Conservation (phyloP, 2,329 filamentous ascomycete species). For the Talaromyces pinophilus region DNA sequence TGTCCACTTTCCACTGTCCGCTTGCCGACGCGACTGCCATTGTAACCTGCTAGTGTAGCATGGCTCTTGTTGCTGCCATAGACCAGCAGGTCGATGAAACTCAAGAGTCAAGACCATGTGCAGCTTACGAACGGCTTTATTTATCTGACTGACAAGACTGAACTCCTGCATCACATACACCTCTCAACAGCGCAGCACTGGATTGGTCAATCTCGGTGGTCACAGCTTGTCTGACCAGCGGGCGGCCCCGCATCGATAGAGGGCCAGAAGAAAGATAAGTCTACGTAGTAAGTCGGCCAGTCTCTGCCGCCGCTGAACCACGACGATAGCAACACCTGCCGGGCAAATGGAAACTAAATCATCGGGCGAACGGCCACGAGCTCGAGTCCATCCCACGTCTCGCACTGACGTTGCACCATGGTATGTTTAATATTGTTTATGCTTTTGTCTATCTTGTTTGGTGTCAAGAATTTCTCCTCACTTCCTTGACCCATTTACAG, state of each 20-base stretch:
- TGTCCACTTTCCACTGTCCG: background rate
- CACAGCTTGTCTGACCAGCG: background rate
- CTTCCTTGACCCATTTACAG: background rate
- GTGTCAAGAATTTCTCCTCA: background rate
- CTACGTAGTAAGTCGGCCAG: background rate
- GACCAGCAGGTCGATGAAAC: background rate
- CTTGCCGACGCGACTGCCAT: background rate
- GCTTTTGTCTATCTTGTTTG: constrained; percentile 1
- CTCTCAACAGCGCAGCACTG: background rate
- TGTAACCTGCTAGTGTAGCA: background rate
- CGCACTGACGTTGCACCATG: constrained; percentile 18
- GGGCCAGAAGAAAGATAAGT: background rate
- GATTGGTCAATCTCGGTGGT: background rate
- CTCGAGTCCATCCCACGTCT: constrained; percentile 3
- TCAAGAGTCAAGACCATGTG: background rate
- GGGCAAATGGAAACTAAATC: constrained; percentile 23
- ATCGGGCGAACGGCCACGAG: constrained; percentile 18
- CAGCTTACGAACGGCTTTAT: background rate
- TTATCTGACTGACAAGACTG: background rate
- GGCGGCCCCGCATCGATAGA: constrained; percentile 7
- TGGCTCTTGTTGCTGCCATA: background rate
- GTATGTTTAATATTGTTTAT: constrained; percentile 8
- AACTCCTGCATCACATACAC: background rate
- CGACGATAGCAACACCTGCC: constrained; percentile 4
- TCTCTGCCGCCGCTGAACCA: background rate